Evolutionary conservation across 169 alveolate genomes (phyloP).

Genomic region (Eimeria acervulina): DNA sequence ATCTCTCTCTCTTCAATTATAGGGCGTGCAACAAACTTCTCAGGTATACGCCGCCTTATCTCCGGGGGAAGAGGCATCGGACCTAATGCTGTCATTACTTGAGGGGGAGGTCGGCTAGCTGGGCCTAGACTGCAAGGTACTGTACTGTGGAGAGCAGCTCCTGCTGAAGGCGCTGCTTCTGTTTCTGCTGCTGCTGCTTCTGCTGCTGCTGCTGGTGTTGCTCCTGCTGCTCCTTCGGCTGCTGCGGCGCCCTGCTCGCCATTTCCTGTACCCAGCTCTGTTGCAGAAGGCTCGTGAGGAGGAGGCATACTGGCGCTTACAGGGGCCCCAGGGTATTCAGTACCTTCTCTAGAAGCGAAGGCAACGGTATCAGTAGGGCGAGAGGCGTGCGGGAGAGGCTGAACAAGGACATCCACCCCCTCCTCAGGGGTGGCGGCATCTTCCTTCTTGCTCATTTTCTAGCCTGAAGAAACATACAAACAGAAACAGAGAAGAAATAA

Average conservation of each 20-base stretch:
- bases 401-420: conserved; percentile 76
- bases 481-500: background rate
- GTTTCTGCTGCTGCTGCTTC: conserved; percentile 37
- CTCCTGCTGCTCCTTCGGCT: background rate
- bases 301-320: conserved; percentile 60
- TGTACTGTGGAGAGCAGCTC: background rate
- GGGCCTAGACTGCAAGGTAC: conserved; percentile 62
- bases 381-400: conserved; percentile 61
- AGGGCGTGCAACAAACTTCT: conserved; percentile 92
- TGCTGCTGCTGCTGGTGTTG: conserved; percentile 9
- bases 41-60: conserved; percentile 90
- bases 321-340: conserved; percentile 65
- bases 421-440: conserved; percentile 60
- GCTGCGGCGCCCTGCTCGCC: background rate
- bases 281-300: conserved; percentile 18
- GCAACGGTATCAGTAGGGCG: background rate
- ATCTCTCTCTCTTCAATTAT: conserved; percentile 92
- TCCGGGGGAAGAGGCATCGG: conserved; percentile 92
- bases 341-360: background rate
- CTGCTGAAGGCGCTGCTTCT: background rate
- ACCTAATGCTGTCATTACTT: conserved; percentile 93
- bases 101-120: conserved; percentile 87
- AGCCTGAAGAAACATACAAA: background rate
- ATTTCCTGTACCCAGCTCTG: background rate
- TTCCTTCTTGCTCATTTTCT: conserved; percentile 56